A percentile compares a stretch with the other conserved stretches of the same genome.
These are phyloP conservation scores for Ceratocystis lukuohia DNA, from an alignment of 2,329 filamentous ascomycete genomes.

Conservation along the genomic window DNA sequence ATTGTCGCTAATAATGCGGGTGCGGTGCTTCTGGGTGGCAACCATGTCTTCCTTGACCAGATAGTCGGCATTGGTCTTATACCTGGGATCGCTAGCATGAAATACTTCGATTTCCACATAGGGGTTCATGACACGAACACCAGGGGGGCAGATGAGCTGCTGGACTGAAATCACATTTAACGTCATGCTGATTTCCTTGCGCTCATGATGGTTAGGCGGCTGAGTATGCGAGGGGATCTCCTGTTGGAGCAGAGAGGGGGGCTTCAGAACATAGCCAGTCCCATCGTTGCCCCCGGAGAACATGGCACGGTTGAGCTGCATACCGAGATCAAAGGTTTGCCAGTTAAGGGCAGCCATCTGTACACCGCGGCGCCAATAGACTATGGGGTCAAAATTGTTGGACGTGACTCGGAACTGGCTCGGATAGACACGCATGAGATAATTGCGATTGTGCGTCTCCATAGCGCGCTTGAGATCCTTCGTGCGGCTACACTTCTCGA, in stretches of 20 bases:
- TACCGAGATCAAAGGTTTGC: constrained; percentile 92
- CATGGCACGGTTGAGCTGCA: constrained; percentile 97
- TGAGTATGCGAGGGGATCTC: constrained; percentile 36
- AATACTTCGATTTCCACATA: constrained; percentile 94
- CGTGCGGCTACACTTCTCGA: constrained; percentile 65
- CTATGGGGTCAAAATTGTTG: constrained; percentile 86
- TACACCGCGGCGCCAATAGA: constrained; percentile 87
- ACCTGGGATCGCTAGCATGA: constrained; percentile 81
- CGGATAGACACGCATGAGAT: constrained; percentile 90
- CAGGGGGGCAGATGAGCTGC: constrained; percentile 71
- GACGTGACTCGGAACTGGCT: constrained; percentile 69
- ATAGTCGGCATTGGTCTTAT: constrained; percentile 64
- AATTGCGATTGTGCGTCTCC: constrained; percentile 79
- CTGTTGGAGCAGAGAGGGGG: constrained; percentile 65
- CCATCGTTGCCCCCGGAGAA: constrained; percentile 78
- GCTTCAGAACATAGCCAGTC: constrained; percentile 89
- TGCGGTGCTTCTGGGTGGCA: constrained; percentile 62
- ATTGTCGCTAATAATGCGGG: constrained; percentile 70
- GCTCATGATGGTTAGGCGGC: constrained; percentile 48
- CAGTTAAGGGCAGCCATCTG: constrained; percentile 98
- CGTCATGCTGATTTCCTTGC: constrained; percentile 70
- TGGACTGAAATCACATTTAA: constrained; percentile 89
- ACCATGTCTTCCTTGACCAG: constrained; percentile 34
- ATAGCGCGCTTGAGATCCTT: constrained; percentile 64
- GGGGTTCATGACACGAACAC: constrained; percentile 67